Evolutionary conservation across 345 rosid genomes (phyloP).

Genomic region (Euphorbia pulcherrima): DNA sequence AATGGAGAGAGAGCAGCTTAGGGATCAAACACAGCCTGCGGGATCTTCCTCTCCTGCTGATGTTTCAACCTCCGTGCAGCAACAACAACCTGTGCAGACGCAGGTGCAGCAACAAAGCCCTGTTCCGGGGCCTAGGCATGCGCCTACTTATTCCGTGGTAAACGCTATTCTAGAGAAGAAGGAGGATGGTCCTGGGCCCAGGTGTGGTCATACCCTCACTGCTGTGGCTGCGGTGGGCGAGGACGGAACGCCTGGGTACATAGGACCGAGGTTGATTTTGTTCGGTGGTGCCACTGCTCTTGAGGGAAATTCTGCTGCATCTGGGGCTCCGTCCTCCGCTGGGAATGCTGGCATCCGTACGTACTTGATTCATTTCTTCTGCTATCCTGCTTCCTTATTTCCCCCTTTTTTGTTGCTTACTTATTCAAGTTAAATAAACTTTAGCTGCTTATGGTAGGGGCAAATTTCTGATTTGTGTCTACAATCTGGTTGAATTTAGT

Average conservation of each 20-base stretch:
- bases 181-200: slow-evolving; percentile 95
- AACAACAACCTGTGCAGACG: slow-evolving; percentile 16
- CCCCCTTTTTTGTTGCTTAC: neutral
- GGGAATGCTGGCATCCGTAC: slow-evolving; percentile 96
- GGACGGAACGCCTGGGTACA: slow-evolving; percentile 69
- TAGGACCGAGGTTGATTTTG: slow-evolving; percentile 86
- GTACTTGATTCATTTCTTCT: slow-evolving; percentile 25
- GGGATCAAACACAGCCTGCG: slow-evolving; percentile 35
- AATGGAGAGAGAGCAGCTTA: slow-evolving; percentile 55
- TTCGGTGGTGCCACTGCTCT: slow-evolving; percentile 98
- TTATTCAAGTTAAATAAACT: neutral
- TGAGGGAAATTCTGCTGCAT: slow-evolving; percentile 84
- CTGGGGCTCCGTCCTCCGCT: slow-evolving; percentile 89
- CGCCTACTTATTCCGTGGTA: slow-evolving; percentile 79
- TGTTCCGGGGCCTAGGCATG: slow-evolving; percentile 79
- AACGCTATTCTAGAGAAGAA: slow-evolving; percentile 76
- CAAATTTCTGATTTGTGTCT: neutral
- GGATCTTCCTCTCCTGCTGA: slow-evolving; percentile 32
- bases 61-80: slow-evolving; percentile 25
- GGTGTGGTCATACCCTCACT: slow-evolving; percentile 95
- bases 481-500: neutral
- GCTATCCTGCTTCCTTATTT: neutral
- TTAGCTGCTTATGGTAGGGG: neutral
- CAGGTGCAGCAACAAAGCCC: slow-evolving; percentile 35
- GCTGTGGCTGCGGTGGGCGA: slow-evolving; percentile 94